phyloP scores from a whole-genome alignment of 106 monocot genomes.

The Cymbidium sinense region DNA sequence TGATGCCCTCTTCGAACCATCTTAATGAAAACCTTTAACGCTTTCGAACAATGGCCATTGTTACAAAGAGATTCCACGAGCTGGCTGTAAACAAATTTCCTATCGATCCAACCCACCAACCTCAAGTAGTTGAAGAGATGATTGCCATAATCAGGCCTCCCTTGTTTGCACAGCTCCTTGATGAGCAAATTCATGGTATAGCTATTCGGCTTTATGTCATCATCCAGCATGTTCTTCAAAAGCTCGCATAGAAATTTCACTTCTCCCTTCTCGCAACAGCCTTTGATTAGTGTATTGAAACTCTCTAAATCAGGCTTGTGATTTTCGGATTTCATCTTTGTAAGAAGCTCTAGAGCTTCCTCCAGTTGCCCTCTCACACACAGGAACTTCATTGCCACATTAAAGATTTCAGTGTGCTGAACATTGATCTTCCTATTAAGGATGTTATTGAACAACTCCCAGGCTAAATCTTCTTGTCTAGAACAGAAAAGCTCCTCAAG shows the following conservation, averaged over 20 bases:
- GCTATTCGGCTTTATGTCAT: constrained; percentile 17
- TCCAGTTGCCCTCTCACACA: constrained; percentile 8
- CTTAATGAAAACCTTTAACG: constrained; percentile 15
- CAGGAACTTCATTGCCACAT: constrained; percentile 16
- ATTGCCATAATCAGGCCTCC: constrained; percentile 21
- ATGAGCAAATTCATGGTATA: constrained; percentile 21
- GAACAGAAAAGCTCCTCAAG: constrained; percentile 13
- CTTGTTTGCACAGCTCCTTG: constrained; percentile 20
- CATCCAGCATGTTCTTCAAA: constrained; percentile 15
- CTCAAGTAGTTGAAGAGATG: constrained; percentile 17
- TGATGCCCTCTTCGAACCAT: constrained; percentile 25
- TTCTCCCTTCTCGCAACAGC: constrained; percentile 20
- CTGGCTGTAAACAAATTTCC: constrained; percentile 16
- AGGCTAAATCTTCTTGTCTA: constrained; percentile 10
- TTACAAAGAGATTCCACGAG: constrained; percentile 15
- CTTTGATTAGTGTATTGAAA: constrained; percentile 16
- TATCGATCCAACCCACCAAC: constrained; percentile 14
- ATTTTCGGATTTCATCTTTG: constrained; percentile 6
- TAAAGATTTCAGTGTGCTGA: constrained; percentile 4
- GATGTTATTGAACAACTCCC: constrained; percentile 12
- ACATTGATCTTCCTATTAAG: constrained; percentile 9
- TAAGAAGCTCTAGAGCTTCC: constrained; percentile 13
- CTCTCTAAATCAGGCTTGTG: constrained; percentile 11
- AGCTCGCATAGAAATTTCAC: constrained; percentile 2
- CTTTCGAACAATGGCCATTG: constrained; percentile 19